Evolutionary conservation across 164 flowering plant genomes (phyloP), one percentile per base, ranked within the genome.

Genomic region (Houttuynia cordata): DNA sequence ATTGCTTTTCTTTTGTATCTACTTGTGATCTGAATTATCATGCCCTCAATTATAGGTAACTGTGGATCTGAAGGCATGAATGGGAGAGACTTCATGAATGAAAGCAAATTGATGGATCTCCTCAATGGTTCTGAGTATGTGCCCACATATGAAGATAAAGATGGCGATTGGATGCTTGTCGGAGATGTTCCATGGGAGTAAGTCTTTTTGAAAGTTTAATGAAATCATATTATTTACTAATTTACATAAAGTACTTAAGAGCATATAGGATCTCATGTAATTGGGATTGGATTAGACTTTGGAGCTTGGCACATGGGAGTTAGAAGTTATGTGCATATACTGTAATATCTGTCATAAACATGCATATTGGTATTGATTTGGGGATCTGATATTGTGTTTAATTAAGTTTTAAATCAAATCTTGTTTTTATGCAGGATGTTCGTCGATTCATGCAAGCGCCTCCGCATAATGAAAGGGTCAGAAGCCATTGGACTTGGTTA

Each of bases 171-270:
- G 93, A 86, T 88, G 91, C 88, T 86, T 8, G 91, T 88, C 8
- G 92, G 96, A 5, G 92, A 88, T 66, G 96, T 88, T 42, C 96
- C 93, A 20, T 89, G 91, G 92, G 81, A 78, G 97, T 90, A 78
- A 78, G 86, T 81, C 66, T 47, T n/a, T 41, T 4, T 53, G 3
- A 0, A 53, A n/a, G n/a, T n/a, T n/a, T n/a, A n/a, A n/a, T n/a
- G n/a, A n/a, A n/a, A n/a, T n/a, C n/a, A n/a, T n/a, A n/a, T n/a
- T n/a, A n/a, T n/a, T n/a, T n/a, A n/a, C n/a, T n/a, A n/a, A n/a
- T n/a, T n/a, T n/a, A n/a, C n/a, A n/a, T n/a, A n/a, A n/a, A n/a
- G n/a, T n/a, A n/a, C n/a, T n/a, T n/a, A n/a, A n/a, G n/a, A n/a
- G n/a, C n/a, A n/a, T n/a, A n/a, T n/a, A n/a, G n/a, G n/a, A n/a